Evolutionary conservation across 345 rosid species (phyloP).

Genomic region (Pistacia integerrima): DNA sequence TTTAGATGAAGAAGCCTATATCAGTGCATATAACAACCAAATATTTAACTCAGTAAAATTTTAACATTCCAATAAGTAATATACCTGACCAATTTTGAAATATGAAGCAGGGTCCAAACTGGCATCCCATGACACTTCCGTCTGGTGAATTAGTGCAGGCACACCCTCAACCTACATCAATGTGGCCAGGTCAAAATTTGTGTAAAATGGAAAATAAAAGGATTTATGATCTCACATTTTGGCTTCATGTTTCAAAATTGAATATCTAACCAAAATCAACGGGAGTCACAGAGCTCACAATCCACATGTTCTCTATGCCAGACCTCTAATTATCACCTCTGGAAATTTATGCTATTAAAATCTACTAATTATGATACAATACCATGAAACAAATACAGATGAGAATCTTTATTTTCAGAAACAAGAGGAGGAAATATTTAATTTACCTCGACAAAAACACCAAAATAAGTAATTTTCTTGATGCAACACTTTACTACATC

Average conservation of each 20-base stretch:
- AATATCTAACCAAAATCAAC: background rate
- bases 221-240: background rate
- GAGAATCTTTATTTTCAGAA: background rate
- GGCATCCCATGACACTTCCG: slow-evolving; percentile 97
- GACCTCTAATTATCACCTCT: background rate
- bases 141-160: slow-evolving; percentile 87
- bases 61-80: slow-evolving; percentile 8
- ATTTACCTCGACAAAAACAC: slow-evolving; percentile 89
- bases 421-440: background rate
- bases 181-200: slow-evolving; percentile 7
- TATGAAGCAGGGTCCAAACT: slow-evolving; percentile 81
- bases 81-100: slow-evolving; percentile 91
- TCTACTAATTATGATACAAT: background rate
- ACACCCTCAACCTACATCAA: slow-evolving; percentile 79
- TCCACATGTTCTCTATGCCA: background rate
- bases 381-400: background rate
- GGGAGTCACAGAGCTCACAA: slow-evolving; percentile 8
- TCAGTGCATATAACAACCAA: background rate
- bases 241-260: slow-evolving; percentile 9
- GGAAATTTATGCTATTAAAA: background rate
- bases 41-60: slow-evolving; percentile 8
- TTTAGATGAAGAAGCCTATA: background rate
- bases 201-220: background rate
- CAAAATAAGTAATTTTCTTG: slow-evolving; percentile 87
- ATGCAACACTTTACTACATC: slow-evolving; percentile 88